These are phyloP conservation scores for Tarenaya hassleriana DNA, from an alignment of 345 rosid species.

Conservation along the genomic window DNA sequence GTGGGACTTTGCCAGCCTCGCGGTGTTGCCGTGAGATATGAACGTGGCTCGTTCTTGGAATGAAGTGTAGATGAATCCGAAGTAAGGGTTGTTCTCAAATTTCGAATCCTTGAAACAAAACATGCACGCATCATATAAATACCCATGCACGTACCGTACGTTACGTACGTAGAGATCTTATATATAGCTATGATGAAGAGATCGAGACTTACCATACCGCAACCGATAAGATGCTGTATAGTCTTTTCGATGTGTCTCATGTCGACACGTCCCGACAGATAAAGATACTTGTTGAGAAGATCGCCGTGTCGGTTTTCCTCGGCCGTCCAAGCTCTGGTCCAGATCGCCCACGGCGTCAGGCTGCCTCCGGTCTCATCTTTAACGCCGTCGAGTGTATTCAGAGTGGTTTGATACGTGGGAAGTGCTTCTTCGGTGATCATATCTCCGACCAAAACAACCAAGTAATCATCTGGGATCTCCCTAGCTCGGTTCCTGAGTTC, in stretches of 20 bases:
- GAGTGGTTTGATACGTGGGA: slow-evolving; percentile 70
- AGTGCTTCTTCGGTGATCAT: slow-evolving; percentile 82
- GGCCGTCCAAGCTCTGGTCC: slow-evolving; percentile 60
- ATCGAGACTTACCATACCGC: slow-evolving; percentile 36
- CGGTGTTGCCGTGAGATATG: slow-evolving; percentile 57
- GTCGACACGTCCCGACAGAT: slow-evolving; percentile 49
- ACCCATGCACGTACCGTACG: no score
- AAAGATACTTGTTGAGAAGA: slow-evolving; percentile 52
- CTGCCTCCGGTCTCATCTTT: slow-evolving; percentile 32
- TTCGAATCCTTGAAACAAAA: slow-evolving; percentile 35
- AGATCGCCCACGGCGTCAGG: slow-evolving; percentile 46
- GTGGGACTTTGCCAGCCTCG: slow-evolving; percentile 27
- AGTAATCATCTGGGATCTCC: no score
- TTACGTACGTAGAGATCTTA: no score
- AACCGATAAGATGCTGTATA: slow-evolving; percentile 35
- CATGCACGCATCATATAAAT: no score
- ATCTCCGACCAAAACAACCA: slow-evolving; percentile 27
- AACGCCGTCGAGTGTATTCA: slow-evolving; percentile 59
- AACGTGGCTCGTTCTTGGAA: slow-evolving; percentile 63
- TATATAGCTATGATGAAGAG: no score
- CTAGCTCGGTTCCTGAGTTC: no score
- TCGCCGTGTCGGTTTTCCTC: slow-evolving; percentile 64
- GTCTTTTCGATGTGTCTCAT: slow-evolving; percentile 55
- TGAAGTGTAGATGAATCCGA: slow-evolving; percentile 55
- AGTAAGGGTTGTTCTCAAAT: slow-evolving; percentile 47